Evolutionary conservation across 176 grass and related monocot genomes (phyloP).

Genomic region (Echinochloa phyllopogon): DNA sequence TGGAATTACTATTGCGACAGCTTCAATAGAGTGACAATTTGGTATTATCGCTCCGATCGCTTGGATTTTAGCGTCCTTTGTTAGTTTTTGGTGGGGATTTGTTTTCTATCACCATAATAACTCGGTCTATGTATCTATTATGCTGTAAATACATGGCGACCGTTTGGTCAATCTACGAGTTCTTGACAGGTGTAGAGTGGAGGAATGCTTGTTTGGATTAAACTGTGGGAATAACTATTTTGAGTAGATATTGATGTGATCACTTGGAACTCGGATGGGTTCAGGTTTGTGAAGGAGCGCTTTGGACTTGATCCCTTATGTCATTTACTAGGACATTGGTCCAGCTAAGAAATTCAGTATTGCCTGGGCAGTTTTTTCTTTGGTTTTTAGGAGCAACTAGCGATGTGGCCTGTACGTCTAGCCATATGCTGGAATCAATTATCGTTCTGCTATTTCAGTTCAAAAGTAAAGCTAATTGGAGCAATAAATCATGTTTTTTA

Average conservation of each 20-base stretch:
- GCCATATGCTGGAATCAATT: background rate
- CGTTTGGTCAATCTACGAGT: background rate
- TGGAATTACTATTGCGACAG: conserved; percentile 4
- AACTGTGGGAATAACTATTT: conserved; percentile 2
- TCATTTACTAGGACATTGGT: background rate
- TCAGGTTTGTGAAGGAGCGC: background rate
- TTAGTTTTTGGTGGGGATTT: background rate
- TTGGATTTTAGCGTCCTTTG: background rate
- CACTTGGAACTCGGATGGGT: background rate
- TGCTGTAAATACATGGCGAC: conserved; percentile 13
- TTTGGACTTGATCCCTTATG: background rate
- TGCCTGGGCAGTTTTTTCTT: conserved; percentile 14
- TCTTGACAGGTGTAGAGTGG: background rate
- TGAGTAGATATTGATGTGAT: background rate
- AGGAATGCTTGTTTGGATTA: background rate
- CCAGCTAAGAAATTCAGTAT: conserved; percentile 9
- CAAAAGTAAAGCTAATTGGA: background rate
- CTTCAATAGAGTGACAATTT: background rate
- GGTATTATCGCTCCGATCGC: background rate
- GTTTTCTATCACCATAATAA: conserved; percentile 11
- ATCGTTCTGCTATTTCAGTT: background rate
- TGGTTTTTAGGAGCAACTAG: conserved; percentile 1
- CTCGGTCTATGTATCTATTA: background rate
- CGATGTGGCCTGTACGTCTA: background rate
- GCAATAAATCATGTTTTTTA: background rate